A percentile compares a stretch with the other conserved stretches of the same genome.
Evolutionary conservation across 2,329 filamentous ascomycete species (phyloP).

Genomic region (Nemania diffusa): DNA sequence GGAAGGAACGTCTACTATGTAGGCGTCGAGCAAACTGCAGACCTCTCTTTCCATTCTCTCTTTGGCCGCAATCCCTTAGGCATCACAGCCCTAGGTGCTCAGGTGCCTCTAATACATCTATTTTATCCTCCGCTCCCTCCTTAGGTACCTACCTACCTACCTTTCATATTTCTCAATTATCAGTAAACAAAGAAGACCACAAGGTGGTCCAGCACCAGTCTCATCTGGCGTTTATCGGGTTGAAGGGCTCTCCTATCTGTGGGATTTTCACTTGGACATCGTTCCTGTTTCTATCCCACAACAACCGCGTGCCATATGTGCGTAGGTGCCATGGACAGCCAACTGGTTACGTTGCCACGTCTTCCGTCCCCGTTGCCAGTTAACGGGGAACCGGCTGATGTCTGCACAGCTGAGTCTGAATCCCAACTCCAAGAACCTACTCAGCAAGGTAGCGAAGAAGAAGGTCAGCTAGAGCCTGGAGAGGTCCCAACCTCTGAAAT

Average conservation of each 20-base stretch:
- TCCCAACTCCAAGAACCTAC: neutral
- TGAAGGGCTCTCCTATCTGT: neutral
- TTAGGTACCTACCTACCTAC: too few relatives aligned
- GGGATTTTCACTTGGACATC: neutral
- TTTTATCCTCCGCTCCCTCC: too few relatives aligned
- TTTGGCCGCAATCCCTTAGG: too few relatives aligned
- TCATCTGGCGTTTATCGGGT: neutral
- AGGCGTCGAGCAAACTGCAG: too few relatives aligned
- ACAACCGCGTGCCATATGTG: neutral
- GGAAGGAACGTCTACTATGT: too few relatives aligned
- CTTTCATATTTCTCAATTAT: too few relatives aligned
- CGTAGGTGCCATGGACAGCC: neutral
- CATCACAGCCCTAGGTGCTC: too few relatives aligned
- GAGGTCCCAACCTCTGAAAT: constrained; percentile 5
- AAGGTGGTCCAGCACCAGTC: neutral
- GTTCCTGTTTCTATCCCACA: neutral
- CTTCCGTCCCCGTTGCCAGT: neutral
- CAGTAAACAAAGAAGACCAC: neutral
- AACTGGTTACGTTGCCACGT: neutral
- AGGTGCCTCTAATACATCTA: too few relatives aligned
- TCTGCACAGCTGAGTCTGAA: neutral
- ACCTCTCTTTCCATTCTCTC: too few relatives aligned
- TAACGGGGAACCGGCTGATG: neutral
- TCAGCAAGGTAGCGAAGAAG: neutral
- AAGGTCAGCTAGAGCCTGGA: constrained; percentile 13